Evolutionary conservation across 306 rosid species (phyloP).

Genomic region (Comarum palustre): DNA sequence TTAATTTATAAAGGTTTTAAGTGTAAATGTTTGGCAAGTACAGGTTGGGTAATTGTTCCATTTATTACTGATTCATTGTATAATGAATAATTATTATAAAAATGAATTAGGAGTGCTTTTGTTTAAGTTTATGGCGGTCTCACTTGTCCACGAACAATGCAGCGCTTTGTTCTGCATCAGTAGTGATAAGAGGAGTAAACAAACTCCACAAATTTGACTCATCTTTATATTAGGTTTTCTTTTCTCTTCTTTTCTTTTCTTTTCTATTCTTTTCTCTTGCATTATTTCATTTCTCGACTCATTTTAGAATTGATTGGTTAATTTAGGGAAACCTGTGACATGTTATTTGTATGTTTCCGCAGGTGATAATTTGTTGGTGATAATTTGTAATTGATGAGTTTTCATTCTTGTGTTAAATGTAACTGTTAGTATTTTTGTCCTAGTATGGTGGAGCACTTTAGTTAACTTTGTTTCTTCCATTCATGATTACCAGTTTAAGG

Average conservation of each 20-base stretch:
- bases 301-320: neutral
- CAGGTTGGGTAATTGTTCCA: neutral
- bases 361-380: slow-evolving; percentile 3
- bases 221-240: too few species aligned
- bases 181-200: too few species aligned
- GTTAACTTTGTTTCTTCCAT: slow-evolving; percentile 11
- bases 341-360: neutral
- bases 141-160: too few species aligned
- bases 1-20: too few species aligned
- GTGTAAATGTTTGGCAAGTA: neutral
- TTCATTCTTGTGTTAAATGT: slow-evolving; percentile 10
- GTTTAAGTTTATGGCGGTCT: too few species aligned
- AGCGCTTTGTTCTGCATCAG: too few species aligned
- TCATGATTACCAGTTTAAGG: slow-evolving; percentile 62
- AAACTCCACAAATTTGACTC: too few species aligned
- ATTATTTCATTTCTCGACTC: neutral
- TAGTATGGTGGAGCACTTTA: slow-evolving; percentile 4
- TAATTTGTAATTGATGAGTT: neutral
- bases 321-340: neutral
- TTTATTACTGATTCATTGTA: too few species aligned
- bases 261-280: too few species aligned
- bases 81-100: too few species aligned
- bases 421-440: slow-evolving; percentile 12
- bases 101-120: too few species aligned
- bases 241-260: too few species aligned